Conservation (phyloP, 2,329 filamentous ascomycete species). For the Fusarium sp. region DNA sequence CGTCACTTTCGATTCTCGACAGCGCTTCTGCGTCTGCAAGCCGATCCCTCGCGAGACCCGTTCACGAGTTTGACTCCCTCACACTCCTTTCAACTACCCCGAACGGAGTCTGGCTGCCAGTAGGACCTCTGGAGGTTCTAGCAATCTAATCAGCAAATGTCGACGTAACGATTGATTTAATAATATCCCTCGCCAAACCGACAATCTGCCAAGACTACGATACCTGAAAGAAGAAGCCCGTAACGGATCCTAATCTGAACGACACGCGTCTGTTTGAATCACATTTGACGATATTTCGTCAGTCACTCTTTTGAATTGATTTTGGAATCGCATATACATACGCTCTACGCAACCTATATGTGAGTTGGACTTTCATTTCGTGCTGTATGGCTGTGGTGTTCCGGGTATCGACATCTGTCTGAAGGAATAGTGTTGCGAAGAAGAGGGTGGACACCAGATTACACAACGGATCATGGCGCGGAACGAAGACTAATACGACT, state of each 20-base stretch:
- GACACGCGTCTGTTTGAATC: conserved; percentile 42
- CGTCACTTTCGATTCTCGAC: conserved; percentile 45
- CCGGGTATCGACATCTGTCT: too few species aligned
- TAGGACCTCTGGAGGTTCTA: conserved; percentile 46
- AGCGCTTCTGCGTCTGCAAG: conserved; percentile 41
- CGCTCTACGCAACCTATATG: conserved; percentile 45
- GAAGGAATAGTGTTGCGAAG: neutral
- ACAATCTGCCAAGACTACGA: conserved; percentile 26
- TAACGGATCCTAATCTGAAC: conserved; percentile 41
- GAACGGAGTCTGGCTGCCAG: conserved; percentile 40
- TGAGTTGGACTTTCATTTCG: conserved; percentile 24
- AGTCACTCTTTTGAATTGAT: conserved; percentile 56
- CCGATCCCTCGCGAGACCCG: conserved; percentile 37
- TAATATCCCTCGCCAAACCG: conserved; percentile 31
- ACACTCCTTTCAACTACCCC: conserved; percentile 24
- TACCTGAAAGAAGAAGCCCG: conserved; percentile 19
- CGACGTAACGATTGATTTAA: conserved; percentile 45
- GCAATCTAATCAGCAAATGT: conserved; percentile 44
- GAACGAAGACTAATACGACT: conserved; percentile 13
- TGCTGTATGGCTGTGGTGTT: neutral
- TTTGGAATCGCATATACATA: conserved; percentile 42
- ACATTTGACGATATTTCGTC: conserved; percentile 56
- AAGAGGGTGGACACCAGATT: neutral
- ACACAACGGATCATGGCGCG: neutral
- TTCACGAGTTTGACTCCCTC: conserved; percentile 23